Conservation (phyloP, 1,284 basidiomycete genomes). For the Baeospora myosura region DNA sequence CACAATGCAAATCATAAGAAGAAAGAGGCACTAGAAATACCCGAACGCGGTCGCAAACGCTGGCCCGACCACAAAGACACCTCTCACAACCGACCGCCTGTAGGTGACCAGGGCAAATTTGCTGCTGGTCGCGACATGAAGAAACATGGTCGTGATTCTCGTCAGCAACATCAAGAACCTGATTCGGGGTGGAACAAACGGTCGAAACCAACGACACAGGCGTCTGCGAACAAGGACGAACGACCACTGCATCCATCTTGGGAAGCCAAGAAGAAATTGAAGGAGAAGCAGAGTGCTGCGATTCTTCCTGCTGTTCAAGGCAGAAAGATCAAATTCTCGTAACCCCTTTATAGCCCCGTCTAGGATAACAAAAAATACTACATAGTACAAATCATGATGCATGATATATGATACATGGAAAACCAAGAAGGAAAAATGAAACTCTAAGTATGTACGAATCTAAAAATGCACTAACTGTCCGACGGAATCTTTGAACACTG, state of each 20-base stretch:
- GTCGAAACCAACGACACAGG: background rate
- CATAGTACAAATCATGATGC: background rate
- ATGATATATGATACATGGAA: background rate
- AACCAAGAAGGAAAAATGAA: background rate
- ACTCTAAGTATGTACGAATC: background rate
- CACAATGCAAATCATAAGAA: conserved; percentile 86
- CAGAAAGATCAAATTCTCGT: conserved; percentile 58
- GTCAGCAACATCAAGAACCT: conserved; percentile 17
- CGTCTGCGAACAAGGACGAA: conserved; percentile 17
- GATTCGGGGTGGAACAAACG: conserved; percentile 7
- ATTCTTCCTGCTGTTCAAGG: conserved; percentile 53
- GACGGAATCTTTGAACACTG: conserved; percentile 21
- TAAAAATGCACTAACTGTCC: background rate
- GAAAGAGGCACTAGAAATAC: conserved; percentile 37
- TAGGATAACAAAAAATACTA: conserved; percentile 5
- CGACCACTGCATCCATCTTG: conserved; percentile 81
- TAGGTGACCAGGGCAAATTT: background rate
- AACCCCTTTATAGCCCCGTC: conserved; percentile 12
- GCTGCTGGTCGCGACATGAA: background rate
- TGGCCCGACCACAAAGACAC: conserved; percentile 6
- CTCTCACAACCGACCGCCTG: background rate
- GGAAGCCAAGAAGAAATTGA: conserved; percentile 81
- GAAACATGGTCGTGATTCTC: background rate
- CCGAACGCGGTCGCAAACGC: conserved; percentile 15
- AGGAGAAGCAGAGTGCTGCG: conserved; percentile 50